Conservation (phyloP, 2,329 filamentous ascomycete species). For the Reticulascus tulasneorum region DNA sequence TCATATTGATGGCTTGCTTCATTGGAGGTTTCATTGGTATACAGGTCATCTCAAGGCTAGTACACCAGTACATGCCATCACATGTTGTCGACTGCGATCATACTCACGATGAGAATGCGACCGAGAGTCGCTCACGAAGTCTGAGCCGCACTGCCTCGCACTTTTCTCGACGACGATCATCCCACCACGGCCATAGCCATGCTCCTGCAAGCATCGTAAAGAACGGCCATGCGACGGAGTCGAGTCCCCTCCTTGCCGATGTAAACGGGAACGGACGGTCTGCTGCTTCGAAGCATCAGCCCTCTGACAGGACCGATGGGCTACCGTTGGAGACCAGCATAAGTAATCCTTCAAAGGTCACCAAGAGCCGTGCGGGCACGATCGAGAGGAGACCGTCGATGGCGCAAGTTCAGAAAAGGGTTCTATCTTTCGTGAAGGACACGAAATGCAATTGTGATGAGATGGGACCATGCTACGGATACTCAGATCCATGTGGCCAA, state of each 20-base stretch:
- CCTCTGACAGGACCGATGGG: conserved; percentile 24
- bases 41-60: conserved; percentile 65
- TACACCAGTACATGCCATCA: conserved; percentile 72
- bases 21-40: conserved; percentile 71
- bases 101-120: conserved; percentile 55
- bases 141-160: conserved; percentile 12
- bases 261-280: conserved; percentile 20
- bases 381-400: conserved; percentile 50
- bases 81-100: conserved; percentile 80
- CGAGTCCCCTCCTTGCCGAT: conserved; percentile 50
- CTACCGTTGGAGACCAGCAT: conserved; percentile 9
- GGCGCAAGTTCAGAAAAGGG: conserved; percentile 48
- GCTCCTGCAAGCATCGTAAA: conserved; percentile 14
- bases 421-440: conserved; percentile 63
- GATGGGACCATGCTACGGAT: conserved; percentile 58
- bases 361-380: conserved; percentile 21
- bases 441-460: conserved; percentile 61
- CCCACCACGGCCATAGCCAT: conserved; percentile 20
- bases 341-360: conserved; percentile 9
- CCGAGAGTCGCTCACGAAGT: conserved; percentile 20
- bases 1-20: conserved; percentile 67
- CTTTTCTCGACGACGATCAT: conserved; percentile 21
- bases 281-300: conserved; percentile 21
- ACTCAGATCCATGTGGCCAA: conserved; percentile 61
- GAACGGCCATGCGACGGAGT: conserved; percentile 31